A percentile compares a stretch with the other conserved stretches of the same genome.
Evolutionary conservation across 345 rosid genomes (phyloP).

Genomic region (Gynandropsis gynandra): DNA sequence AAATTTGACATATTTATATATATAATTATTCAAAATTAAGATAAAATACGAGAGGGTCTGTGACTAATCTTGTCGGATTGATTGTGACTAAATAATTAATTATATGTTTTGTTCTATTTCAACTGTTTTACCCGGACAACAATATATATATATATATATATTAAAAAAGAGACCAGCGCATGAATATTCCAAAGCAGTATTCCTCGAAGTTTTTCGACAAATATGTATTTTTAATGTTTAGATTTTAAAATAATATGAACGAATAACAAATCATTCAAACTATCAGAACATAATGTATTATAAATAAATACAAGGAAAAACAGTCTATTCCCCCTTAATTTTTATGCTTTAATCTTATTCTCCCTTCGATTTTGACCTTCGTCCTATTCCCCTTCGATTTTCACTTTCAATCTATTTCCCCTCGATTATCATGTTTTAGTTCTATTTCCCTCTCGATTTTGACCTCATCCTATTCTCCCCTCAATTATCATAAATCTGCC

Average conservation of each 20-base stretch:
- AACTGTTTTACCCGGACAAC: conserved; percentile 24
- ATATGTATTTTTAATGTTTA: neutral
- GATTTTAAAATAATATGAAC: neutral
- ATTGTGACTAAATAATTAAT: conserved; percentile 8
- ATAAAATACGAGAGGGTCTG: conserved; percentile 23
- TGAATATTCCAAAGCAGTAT: conserved; percentile 31
- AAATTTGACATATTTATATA: conserved; percentile 23
- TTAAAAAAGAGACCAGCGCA: conserved; percentile 6
- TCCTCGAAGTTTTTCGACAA: conserved; percentile 16
- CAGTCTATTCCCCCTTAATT: no score
- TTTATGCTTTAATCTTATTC: no score
- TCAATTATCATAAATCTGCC: no score
- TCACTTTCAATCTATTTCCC: no score
- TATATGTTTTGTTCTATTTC: conserved; percentile 13
- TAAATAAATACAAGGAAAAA: neutral
- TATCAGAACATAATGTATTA: neutral
- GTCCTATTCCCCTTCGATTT: no score
- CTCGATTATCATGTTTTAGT: no score
- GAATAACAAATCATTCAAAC: neutral
- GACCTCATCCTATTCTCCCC: no score
- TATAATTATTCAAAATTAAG: conserved; percentile 4
- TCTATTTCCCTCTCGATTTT: no score
- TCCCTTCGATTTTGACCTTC: no score
- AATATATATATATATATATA: conserved; percentile 5
- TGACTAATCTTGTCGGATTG: conserved; percentile 22